phyloP scores from a whole-genome alignment of 2,329 filamentous ascomycete species.

The Pyricularia grisea region DNA sequence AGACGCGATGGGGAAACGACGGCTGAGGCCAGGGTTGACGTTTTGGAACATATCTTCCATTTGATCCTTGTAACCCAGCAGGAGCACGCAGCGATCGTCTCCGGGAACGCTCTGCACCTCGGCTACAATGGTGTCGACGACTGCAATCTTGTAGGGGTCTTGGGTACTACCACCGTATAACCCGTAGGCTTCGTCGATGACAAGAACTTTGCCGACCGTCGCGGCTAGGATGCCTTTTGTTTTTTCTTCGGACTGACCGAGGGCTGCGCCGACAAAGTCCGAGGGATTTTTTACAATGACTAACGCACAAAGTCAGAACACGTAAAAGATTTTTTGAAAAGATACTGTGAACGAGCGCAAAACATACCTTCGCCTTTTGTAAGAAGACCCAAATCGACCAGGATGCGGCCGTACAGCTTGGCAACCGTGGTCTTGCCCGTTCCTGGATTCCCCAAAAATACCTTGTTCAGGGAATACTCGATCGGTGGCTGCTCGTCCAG shows the following conservation, averaged over 20 bases:
- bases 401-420: slow-evolving; percentile 60
- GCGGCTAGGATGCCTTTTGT: slow-evolving; percentile 63
- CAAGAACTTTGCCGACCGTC: slow-evolving; percentile 62
- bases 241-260: slow-evolving; percentile 60
- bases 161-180: slow-evolving; percentile 33
- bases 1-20: slow-evolving; percentile 54
- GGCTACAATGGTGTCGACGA: slow-evolving; percentile 66
- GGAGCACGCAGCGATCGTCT: slow-evolving; percentile 62
- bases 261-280: slow-evolving; percentile 56
- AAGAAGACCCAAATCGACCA: slow-evolving; percentile 57
- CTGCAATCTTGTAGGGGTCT: slow-evolving; percentile 47
- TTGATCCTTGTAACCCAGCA: slow-evolving; percentile 60
- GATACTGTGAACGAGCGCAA: background rate
- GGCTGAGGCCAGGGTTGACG: slow-evolving; percentile 58
- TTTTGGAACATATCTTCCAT: slow-evolving; percentile 68
- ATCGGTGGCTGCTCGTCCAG: slow-evolving; percentile 49
- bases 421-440: slow-evolving; percentile 72
- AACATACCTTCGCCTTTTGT: slow-evolving; percentile 54
- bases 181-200: slow-evolving; percentile 75
- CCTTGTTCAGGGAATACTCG: slow-evolving; percentile 53
- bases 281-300: slow-evolving; percentile 64
- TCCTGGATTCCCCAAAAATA: slow-evolving; percentile 64
- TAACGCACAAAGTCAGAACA: slow-evolving; percentile 4
- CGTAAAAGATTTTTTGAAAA: background rate
- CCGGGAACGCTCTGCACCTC: slow-evolving; percentile 61